Evolutionary conservation across 1,284 basidiomycete species (phyloP), one percentile per base, ranked within the genome.

Genomic region (Apiotrichum sp.): DNA sequence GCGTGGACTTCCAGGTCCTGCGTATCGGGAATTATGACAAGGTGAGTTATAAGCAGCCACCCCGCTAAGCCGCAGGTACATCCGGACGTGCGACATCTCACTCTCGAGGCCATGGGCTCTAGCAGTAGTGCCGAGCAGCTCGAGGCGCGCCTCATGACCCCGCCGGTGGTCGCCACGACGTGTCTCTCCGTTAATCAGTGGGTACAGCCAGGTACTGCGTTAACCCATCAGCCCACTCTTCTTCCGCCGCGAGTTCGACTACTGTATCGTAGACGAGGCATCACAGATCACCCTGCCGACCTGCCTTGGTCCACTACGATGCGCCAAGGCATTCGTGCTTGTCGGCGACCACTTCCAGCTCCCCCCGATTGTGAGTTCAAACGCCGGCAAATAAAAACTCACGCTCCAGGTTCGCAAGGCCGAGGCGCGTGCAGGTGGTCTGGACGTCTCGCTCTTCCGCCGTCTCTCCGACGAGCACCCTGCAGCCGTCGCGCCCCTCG

Each of bases 261-360:
- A 93, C 68, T 98, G 95, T 76, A 97, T 98, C 57, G 87, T 98
- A 11, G 96, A 98, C 65, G 96, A 98, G 72, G 96, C 95, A 0
- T 97, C 93, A 0, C 96, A 99, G 73, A 93, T 98, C 61, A 97
- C 95, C 0, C 76, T 98, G 3, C 96, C 96, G 0, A 93, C 93
- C 0, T 97, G 92, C 68, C 79, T 98, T 1, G 95, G 96, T 0
- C 95, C 96, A 0, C 78, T 98, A 6, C 84, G 93, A 0, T 91
- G 87, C 65, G 91, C 93, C 3, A 83, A 92, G 47, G 89, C 82
- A 51, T 99, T 98, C 63, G 84, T 98, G 1, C 85, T 98, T 7
- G 93, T 98, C 9, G 95, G 95, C 2, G 95, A 98, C 72, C 95
- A 98, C 74, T 90, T 88, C 76, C 96, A 99, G 71, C 83, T 99